Evolutionary conservation across 2,329 filamentous ascomycete species (phyloP).

Genomic region (Zymoseptoria passerinii): DNA sequence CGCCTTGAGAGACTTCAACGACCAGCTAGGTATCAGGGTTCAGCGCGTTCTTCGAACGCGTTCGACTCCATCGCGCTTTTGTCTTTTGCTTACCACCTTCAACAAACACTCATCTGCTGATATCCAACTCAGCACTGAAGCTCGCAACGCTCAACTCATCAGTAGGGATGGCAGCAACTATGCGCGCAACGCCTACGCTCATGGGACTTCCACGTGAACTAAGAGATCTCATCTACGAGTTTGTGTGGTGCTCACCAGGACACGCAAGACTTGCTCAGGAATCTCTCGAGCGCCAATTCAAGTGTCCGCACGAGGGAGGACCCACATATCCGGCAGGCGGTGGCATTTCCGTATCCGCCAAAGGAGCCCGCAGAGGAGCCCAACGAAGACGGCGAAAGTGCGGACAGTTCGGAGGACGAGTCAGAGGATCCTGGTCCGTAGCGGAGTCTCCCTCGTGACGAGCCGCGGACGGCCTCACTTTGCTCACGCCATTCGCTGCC

Average conservation of each 20-base stretch:
- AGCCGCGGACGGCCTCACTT: not conserved
- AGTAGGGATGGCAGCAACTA: not conserved
- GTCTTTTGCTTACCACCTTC: too few species aligned
- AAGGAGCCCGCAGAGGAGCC: not conserved
- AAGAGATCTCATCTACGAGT: conserved; percentile 9
- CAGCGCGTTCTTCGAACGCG: too few species aligned
- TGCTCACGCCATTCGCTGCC: not conserved
- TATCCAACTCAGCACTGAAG: not conserved
- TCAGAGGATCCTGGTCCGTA: not conserved
- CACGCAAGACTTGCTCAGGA: not conserved
- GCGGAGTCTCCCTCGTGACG: not conserved
- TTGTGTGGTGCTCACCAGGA: conserved; percentile 2
- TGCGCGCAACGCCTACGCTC: not conserved
- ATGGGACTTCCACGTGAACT: conserved; percentile 9
- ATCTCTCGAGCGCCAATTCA: not conserved
- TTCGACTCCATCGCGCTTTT: too few species aligned
- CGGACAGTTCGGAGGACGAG: not conserved
- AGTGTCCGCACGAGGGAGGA: not conserved
- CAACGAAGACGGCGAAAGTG: not conserved
- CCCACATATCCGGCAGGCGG: conserved; percentile 1
- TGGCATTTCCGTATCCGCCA: conserved; percentile 1
- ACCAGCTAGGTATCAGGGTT: too few species aligned
- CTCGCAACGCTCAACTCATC: not conserved
- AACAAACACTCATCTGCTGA: not conserved
- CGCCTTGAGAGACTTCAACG: too few species aligned